Conservation (phyloP, 2,329 filamentous ascomycete species). For the Elsinoe batatas region DNA sequence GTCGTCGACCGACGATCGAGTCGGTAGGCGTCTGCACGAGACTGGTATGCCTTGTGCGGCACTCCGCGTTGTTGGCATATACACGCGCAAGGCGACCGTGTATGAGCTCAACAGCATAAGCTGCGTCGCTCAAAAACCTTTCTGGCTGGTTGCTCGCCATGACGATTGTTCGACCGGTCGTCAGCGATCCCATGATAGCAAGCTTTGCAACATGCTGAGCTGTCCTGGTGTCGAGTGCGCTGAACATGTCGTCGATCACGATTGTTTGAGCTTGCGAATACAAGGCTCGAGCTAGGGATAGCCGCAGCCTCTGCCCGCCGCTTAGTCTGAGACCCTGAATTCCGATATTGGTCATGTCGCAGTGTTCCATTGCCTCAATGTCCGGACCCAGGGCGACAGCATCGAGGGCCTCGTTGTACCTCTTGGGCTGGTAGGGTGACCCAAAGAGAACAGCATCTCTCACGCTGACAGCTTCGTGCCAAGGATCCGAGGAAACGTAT, state of each 20-base stretch:
- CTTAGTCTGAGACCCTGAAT: neutral
- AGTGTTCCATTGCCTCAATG: neutral
- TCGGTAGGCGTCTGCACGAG: neutral
- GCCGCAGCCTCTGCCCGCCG: neutral
- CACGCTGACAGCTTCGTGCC: neutral
- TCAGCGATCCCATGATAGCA: neutral
- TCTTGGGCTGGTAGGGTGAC: neutral
- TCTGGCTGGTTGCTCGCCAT: neutral
- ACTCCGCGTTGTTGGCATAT: neutral
- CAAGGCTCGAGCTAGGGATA: neutral
- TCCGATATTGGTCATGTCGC: neutral
- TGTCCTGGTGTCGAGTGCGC: neutral
- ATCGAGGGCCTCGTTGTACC: neutral
- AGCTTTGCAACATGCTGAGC: neutral
- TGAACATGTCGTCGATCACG: neutral
- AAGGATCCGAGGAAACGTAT: neutral
- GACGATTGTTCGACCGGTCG: neutral
- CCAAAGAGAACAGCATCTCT: neutral
- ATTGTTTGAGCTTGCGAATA: neutral
- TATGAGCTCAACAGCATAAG: neutral
- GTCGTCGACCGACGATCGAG: too few species aligned
- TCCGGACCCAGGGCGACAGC: neutral
- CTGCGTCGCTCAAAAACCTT: neutral
- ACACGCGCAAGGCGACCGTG: neutral
- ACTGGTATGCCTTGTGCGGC: neutral